phyloP scores from a whole-genome alignment of 805 yeast genomes.

The Babjeviella inositovora region DNA sequence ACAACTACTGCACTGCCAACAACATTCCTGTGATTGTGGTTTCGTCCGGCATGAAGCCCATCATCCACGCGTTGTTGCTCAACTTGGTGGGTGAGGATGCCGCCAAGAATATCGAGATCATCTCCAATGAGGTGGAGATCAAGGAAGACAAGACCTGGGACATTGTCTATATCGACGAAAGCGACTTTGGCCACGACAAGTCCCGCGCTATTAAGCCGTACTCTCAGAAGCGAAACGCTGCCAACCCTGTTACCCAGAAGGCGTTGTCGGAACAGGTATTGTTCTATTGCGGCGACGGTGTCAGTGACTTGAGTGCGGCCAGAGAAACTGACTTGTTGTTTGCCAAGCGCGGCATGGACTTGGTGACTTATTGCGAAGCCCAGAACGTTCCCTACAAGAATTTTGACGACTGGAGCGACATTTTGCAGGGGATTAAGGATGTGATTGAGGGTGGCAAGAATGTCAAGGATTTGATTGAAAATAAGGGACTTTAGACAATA shows the following conservation, averaged over 20 bases:
- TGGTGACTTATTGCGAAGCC: conserved; percentile 68
- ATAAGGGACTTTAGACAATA: conserved; percentile 3
- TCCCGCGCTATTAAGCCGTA: conserved; percentile 56
- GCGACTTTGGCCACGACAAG: conserved; percentile 92
- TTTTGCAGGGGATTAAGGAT: conserved; percentile 39
- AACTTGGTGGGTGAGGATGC: conserved; percentile 70
- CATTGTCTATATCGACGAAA: conserved; percentile 71
- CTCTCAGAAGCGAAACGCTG: conserved; percentile 3
- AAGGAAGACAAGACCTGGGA: conserved; percentile 56
- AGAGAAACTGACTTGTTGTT: conserved; percentile 85
- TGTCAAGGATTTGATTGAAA: conserved; percentile 16
- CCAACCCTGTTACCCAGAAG: no score
- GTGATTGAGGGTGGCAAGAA: conserved; percentile 28
- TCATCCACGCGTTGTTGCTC: conserved; percentile 62
- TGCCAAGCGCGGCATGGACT: conserved; percentile 86
- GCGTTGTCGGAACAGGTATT: conserved; percentile 41
- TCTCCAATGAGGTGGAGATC: conserved; percentile 59
- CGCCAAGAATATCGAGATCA: conserved; percentile 54
- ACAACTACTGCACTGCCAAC: conserved; percentile 58
- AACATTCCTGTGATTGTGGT: conserved; percentile 78
- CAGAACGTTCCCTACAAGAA: conserved; percentile 76
- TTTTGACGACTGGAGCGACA: conserved; percentile 64
- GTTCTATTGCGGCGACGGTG: conserved; percentile 97
- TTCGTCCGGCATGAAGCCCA: conserved; percentile 88
- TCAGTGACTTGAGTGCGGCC: conserved; percentile 88